Evolutionary conservation across 2,329 filamentous ascomycete genomes (phyloP), one percentile per base, ranked within the genome.

Genomic region (Xylaria sp.): DNA sequence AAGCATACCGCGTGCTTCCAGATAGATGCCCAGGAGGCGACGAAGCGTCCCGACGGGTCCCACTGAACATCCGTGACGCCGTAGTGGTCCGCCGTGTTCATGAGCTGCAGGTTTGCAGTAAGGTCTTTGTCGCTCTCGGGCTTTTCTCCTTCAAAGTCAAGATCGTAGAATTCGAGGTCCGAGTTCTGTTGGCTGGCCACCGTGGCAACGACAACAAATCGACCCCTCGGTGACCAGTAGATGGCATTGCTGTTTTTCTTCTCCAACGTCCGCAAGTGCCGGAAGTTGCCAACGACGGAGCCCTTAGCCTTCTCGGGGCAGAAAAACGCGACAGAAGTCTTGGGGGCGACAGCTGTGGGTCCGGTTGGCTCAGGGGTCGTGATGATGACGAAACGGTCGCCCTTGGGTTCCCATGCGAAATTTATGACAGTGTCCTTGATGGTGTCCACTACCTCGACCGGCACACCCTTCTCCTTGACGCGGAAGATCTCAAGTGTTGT

Each of bases 191-290:
- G 88, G 68, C 92, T 97, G 75, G 90, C 86, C 48, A 99, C 91
- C 9, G 94, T 95, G 49, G 92, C 94, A 50, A 99, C 86, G 43
- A 97, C 88, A 37, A 97, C 93, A 69, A 99, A 99, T 44, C 94
- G 88, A 49, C 94, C 94, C 73, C 88, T 91, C 20, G 94, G 94
- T 18, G 92, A 96, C 94, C 94, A 99, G 85, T 97, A 97, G 70
- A 99, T 99, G 62, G 91, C 92, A 71, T 99, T 99, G 84, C 90
- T 96, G 78, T 95, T 97, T 86, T 97, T 97, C 86, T 97, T 97
- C 68, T 99, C 94, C 51, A 96, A 81, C 7, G 92, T 97, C 60
- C 92, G 87, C 63, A 97, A 87, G 71, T 95, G 91, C 80, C 93
- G 95, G 84, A 97, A 99, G 81, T 96, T 97, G 61, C 94, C 94